Percentiles rank a stretch among this genome's conserved stretches.
Evolutionary conservation across 495 filamentous ascomycete genomes (phyloP).

Genomic region (Hypoxylon crocopeplum): DNA sequence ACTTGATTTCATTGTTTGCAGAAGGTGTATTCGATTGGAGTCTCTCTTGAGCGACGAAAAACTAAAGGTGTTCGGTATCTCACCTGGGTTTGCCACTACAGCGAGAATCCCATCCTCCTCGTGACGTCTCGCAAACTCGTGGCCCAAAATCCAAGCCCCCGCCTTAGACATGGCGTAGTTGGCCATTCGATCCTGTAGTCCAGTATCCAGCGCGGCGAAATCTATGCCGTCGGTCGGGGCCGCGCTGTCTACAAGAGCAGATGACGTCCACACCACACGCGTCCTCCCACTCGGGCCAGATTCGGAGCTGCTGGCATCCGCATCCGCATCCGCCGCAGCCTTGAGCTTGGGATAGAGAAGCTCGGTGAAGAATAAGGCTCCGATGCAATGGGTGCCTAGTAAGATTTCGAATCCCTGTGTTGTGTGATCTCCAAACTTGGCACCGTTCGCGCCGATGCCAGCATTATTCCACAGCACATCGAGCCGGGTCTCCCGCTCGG

Average conservation of each 20-base stretch:
- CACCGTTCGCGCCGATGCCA: conserved; percentile 39
- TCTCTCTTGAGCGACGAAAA: too few relatives aligned
- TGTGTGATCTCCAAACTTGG: conserved; percentile 20
- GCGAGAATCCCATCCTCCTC: neutral
- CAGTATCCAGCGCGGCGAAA: conserved; percentile 33
- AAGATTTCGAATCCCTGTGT: conserved; percentile 43
- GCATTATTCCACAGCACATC: conserved; percentile 33
- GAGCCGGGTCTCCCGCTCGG: conserved; percentile 17
- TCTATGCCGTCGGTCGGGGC: conserved; percentile 42
- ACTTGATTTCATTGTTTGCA: too few relatives aligned
- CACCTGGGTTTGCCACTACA: neutral
- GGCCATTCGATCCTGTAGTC: conserved; percentile 25
- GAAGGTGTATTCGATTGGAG: too few relatives aligned
- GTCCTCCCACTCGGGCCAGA: too few relatives aligned
- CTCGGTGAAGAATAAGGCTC: conserved; percentile 43
- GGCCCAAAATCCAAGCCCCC: conserved; percentile 39
- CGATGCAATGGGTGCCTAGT: conserved; percentile 45
- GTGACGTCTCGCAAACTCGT: neutral
- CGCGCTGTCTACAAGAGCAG: conserved; percentile 25
- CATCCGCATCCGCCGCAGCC: conserved; percentile 35
- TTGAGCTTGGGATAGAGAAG: conserved; percentile 52
- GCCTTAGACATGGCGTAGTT: conserved; percentile 51
- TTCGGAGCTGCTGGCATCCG: neutral
- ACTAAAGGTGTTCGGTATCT: too few relatives aligned
- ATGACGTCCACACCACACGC: conserved; percentile 47